These are phyloP conservation scores for Fusarium clavum DNA, from an alignment of 2,329 filamentous ascomycete genomes.

Conservation along the genomic window DNA sequence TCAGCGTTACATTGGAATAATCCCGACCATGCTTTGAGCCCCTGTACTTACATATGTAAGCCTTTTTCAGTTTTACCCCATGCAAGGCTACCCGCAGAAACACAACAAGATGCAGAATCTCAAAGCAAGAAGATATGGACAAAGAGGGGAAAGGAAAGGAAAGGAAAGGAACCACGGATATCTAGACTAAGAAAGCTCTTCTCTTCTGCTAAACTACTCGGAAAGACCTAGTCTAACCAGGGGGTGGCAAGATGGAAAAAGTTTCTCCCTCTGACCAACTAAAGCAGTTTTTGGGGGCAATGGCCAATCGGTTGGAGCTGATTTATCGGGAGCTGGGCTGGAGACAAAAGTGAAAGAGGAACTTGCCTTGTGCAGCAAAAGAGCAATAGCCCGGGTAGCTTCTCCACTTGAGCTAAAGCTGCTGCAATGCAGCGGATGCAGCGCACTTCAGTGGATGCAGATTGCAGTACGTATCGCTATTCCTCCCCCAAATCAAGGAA, in stretches of 20 bases:
- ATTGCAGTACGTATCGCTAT: slow-evolving; percentile 1
- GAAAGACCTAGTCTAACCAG: background rate
- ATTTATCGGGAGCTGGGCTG: slow-evolving; percentile 13
- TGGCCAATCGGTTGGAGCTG: slow-evolving; percentile 25
- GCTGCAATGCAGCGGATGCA: slow-evolving; percentile 10
- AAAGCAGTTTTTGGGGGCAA: slow-evolving; percentile 1
- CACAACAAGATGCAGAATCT: background rate
- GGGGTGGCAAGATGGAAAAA: slow-evolving; percentile 4
- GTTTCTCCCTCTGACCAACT: background rate
- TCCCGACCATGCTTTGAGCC: slow-evolving; percentile 25
- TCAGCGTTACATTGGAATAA: slow-evolving; percentile 30
- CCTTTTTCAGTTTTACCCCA: background rate
- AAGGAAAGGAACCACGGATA: background rate
- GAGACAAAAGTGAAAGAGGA: background rate
- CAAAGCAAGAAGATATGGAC: background rate
- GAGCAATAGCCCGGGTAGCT: background rate
- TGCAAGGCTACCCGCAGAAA: slow-evolving; percentile 33
- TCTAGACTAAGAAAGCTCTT: background rate
- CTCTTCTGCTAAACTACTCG: background rate
- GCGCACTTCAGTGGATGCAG: slow-evolving; percentile 4
- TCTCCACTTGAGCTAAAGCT: slow-evolving; percentile 22
- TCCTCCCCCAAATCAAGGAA: slow-evolving; percentile 29
- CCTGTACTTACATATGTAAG: slow-evolving; percentile 7
- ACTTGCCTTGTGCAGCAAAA: background rate
- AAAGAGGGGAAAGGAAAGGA: background rate